These are phyloP conservation scores for Aspergillus ibericus DNA, from an alignment of 2,329 filamentous ascomycete species.

Conservation along the genomic window DNA sequence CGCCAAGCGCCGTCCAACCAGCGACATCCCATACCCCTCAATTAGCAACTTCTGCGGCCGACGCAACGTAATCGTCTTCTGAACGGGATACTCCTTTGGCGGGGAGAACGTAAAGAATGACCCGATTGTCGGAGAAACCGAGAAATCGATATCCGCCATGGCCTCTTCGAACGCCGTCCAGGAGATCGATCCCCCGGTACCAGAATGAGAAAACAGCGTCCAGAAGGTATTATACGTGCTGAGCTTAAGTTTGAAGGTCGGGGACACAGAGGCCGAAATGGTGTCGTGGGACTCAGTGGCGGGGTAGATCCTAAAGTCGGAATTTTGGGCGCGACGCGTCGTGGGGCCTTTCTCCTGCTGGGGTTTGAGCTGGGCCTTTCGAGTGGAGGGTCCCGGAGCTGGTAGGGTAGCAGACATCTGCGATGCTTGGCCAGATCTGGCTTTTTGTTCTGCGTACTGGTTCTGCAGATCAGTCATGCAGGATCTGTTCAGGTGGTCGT, in stretches of 20 bases:
- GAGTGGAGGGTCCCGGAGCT: too few species aligned
- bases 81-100: neutral
- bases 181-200: constrained; percentile 23
- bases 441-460: neutral
- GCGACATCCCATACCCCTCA: constrained; percentile 12
- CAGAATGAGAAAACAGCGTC: constrained; percentile 26
- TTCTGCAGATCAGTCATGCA: constrained; percentile 37
- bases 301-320: too few species aligned
- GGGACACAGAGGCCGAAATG: too few species aligned
- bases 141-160: constrained; percentile 47
- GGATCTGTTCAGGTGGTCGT: constrained; percentile 46
- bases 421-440: too few species aligned
- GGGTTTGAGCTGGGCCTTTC: too few species aligned
- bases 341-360: constrained; percentile 1
- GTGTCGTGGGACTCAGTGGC: too few species aligned
- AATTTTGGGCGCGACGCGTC: too few species aligned
- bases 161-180: constrained; percentile 41
- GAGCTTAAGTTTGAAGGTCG: constrained; percentile 39
- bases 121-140: constrained; percentile 42
- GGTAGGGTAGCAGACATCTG: too few species aligned
- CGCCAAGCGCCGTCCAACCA: neutral
- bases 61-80: constrained; percentile 8
- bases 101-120: constrained; percentile 41
- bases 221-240: constrained; percentile 43
- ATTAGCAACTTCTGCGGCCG: constrained; percentile 8